phyloP scores from a whole-genome alignment of 2,329 filamentous ascomycete genomes.

The Neopestalotiopsis sp. region DNA sequence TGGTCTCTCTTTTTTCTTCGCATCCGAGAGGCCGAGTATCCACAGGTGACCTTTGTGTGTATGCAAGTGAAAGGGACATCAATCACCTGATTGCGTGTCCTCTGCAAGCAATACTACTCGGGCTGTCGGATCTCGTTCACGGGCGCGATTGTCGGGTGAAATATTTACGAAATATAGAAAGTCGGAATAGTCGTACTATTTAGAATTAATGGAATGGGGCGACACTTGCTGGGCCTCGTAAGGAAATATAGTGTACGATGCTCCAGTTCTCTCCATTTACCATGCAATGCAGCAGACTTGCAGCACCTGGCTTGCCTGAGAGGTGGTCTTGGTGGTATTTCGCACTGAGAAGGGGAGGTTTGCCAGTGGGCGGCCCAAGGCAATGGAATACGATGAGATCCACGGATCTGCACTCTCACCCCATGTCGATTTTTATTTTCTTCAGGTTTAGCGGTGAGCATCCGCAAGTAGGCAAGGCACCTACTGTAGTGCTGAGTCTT shows the following conservation, averaged over 20 bases:
- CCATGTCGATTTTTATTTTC: background rate
- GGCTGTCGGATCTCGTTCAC: background rate
- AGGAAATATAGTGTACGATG: slow-evolving; percentile 5
- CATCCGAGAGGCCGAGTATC: slow-evolving; percentile 2
- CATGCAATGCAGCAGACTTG: background rate
- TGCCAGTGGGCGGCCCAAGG: background rate
- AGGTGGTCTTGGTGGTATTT: background rate
- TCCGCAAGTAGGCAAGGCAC: background rate
- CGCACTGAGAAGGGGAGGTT: background rate
- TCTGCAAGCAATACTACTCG: background rate
- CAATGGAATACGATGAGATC: slow-evolving; percentile 14
- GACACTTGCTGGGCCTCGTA: slow-evolving; percentile 4
- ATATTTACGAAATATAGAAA: background rate
- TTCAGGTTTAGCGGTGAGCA: slow-evolving; percentile 15
- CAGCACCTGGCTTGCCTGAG: background rate
- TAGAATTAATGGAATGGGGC: background rate
- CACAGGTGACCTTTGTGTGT: background rate
- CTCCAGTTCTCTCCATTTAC: slow-evolving; percentile 1
- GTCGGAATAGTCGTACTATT: background rate
- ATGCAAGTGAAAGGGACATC: background rate
- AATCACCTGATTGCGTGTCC: background rate
- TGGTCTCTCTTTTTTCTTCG: background rate
- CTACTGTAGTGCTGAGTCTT: background rate
- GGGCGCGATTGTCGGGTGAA: background rate
- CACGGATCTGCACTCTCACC: slow-evolving; percentile 8